Base-by-base conservation (phyloP, 352 stramenopile genomes). In the Pythium plurisporium region DNA sequence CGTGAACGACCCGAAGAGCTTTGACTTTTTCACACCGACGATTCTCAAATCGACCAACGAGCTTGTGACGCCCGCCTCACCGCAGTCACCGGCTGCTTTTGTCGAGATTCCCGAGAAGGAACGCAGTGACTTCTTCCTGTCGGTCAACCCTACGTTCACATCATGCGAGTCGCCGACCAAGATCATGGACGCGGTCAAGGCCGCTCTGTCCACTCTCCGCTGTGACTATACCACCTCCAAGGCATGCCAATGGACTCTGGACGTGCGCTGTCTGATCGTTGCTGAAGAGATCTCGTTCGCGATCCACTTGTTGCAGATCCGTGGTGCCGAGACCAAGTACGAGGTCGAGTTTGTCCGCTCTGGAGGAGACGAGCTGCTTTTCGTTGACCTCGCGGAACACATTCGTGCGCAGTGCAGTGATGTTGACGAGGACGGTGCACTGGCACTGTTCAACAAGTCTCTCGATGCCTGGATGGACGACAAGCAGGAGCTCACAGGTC, bases 261-360 rank as follows among this genome's bases (percentile, higher is more conserved):
- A 67, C 20, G 81, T 76, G 19, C 67, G 59, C 46, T 83, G 76
- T 65, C 55, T 91, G 10, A 79, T 79, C 49, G 79, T 89, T 12
- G 81, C 76, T 2, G 79, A 91, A 47, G 71, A 86, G 56, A 73
- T 91, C n/a, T 58, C 48, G 15, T 86, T 91, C 59, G 64, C 54
- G 15, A 63, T 89, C 51, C 58, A 72, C 23, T 64, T 91, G 53
- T 72, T 69, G 34, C 71, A 83, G 47, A 48, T 78, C 22, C 55
- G 55, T n/a, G 37, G 51, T 34, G 36, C 48, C 5, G 38, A 46
- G 6, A 37, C 36, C 15, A 64, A 67, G 48, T 86, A 83, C 62
- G 72, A 86, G 40, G 60, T 91, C 27, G 75, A 86, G 54, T 89
- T 91, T 43, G 55, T 67, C 8, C 75, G 68, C 15, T 56, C 61